These are phyloP conservation scores for Echites panduratus DNA, from an alignment of 257 asterid species.

Conservation along the genomic window DNA sequence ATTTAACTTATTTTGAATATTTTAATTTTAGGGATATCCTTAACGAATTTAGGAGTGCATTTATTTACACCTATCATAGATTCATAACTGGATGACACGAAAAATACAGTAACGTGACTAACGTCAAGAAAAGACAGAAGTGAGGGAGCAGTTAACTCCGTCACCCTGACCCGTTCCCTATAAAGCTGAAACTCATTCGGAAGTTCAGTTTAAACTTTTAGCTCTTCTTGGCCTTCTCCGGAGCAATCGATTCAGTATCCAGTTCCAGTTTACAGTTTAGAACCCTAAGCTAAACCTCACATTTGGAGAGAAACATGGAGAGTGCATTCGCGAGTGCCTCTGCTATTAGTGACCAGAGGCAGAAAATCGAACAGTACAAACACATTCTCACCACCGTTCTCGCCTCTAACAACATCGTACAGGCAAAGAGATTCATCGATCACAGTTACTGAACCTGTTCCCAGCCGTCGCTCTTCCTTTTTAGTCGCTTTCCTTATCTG, in stretches of 20 bases:
- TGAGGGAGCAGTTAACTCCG: not conserved
- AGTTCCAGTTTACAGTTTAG: not conserved
- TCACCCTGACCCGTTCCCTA: not conserved
- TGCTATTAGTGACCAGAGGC: slow-evolving; percentile 88
- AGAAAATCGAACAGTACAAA: slow-evolving; percentile 90
- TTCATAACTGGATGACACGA: too few relatives aligned
- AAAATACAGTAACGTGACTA: too few relatives aligned
- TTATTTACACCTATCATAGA: too few relatives aligned
- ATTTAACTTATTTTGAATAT: too few relatives aligned
- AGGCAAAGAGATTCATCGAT: slow-evolving; percentile 72
- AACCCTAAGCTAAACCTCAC: slow-evolving; percentile 10
- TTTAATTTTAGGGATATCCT: too few relatives aligned
- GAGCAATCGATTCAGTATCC: not conserved
- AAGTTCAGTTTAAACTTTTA: not conserved
- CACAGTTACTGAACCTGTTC: slow-evolving; percentile 46
- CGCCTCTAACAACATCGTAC: slow-evolving; percentile 61
- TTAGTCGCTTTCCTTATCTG: not conserved
- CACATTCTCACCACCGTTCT: slow-evolving; percentile 78
- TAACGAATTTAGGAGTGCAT: too few relatives aligned
- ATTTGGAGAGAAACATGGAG: slow-evolving; percentile 42
- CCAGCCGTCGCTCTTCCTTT: not conserved
- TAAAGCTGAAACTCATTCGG: not conserved
- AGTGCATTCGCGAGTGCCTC: slow-evolving; percentile 87
- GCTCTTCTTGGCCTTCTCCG: not conserved
- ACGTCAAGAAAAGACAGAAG: too few relatives aligned